phyloP scores from a whole-genome alignment of 2,329 filamentous ascomycete genomes.

The Albifimbria verrucaria region DNA sequence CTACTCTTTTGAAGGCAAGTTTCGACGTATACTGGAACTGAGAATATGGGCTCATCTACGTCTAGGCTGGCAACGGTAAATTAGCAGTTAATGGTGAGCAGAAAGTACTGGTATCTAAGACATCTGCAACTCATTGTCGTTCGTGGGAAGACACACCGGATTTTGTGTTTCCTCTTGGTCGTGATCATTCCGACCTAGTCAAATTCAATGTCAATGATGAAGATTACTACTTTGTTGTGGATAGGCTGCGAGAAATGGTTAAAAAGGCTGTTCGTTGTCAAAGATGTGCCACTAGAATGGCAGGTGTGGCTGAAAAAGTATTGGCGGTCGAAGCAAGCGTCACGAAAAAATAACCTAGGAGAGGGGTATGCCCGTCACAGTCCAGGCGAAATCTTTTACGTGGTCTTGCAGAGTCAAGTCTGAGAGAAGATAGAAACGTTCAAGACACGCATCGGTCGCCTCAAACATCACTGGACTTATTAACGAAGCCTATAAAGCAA shows the following conservation, averaged over 20 bases:
- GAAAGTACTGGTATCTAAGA: slow-evolving; percentile 13
- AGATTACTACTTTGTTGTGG: slow-evolving; percentile 8
- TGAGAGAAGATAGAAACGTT: too few relatives aligned
- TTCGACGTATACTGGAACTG: slow-evolving; percentile 4
- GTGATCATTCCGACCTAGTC: slow-evolving; percentile 18
- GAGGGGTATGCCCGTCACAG: too few relatives aligned
- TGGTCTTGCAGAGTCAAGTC: too few relatives aligned
- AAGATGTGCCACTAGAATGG: neutral
- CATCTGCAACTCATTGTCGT: slow-evolving; percentile 18
- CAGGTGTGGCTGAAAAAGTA: too few relatives aligned
- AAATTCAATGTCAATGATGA: slow-evolving; percentile 15
- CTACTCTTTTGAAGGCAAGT: slow-evolving; percentile 14
- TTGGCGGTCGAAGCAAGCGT: too few relatives aligned
- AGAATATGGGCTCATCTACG: too few relatives aligned
- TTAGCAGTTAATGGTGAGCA: slow-evolving; percentile 15
- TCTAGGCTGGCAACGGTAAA: slow-evolving; percentile 2
- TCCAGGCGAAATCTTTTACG: too few relatives aligned
- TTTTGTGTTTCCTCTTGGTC: slow-evolving; percentile 14
- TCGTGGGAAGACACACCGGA: slow-evolving; percentile 14
- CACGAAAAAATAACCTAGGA: too few relatives aligned
- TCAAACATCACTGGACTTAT: too few relatives aligned
- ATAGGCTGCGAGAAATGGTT: neutral
- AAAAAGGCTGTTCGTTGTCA: neutral
- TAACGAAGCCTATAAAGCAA: too few relatives aligned
- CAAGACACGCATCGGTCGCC: too few relatives aligned